These are phyloP conservation scores for Amorphotheca resinae DNA, from an alignment of 495 filamentous ascomycete species.

Conservation along the genomic window DNA sequence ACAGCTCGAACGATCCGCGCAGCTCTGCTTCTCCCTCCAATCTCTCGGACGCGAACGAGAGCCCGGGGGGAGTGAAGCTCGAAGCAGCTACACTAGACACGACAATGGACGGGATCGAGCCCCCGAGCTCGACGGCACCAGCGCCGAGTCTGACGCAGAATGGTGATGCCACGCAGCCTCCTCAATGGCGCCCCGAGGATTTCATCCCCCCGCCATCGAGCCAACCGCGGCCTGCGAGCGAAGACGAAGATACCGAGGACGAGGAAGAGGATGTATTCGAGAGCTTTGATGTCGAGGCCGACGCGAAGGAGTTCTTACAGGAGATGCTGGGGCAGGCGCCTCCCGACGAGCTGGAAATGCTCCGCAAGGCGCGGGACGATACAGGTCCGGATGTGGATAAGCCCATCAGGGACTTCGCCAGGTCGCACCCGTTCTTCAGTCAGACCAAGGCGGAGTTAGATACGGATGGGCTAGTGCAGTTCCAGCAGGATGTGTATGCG, in stretches of 20 bases:
- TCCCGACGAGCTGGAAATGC: slow-evolving; percentile 1
- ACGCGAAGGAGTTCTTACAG: slow-evolving; percentile 5
- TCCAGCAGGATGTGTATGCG: slow-evolving; percentile 19
- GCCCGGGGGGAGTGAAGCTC: neutral
- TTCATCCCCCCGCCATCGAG: slow-evolving; percentile 5
- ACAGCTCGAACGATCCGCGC: slow-evolving; percentile 1
- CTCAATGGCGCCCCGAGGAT: neutral
- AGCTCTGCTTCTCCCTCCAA: neutral
- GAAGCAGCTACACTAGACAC: too few relatives aligned
- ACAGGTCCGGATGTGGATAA: neutral
- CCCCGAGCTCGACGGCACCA: too few relatives aligned
- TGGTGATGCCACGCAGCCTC: too few relatives aligned
- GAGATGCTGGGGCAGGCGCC: slow-evolving; percentile 1
- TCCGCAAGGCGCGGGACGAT: slow-evolving; percentile 4
- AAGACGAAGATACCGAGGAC: neutral
- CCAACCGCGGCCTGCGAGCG: slow-evolving; percentile 4
- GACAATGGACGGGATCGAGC: too few relatives aligned
- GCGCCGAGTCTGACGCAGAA: too few relatives aligned
- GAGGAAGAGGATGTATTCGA: slow-evolving; percentile 1
- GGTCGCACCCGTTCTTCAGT: slow-evolving; percentile 3
- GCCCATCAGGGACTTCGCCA: slow-evolving; percentile 2
- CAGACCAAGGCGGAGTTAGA: neutral
- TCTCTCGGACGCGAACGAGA: neutral
- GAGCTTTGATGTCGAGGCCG: slow-evolving; percentile 3
- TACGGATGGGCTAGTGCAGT: slow-evolving; percentile 6